Evolutionary conservation across 306 rosid species (phyloP), one percentile per base, ranked within the genome.

Genomic region (Mimosa bimucronata): DNA sequence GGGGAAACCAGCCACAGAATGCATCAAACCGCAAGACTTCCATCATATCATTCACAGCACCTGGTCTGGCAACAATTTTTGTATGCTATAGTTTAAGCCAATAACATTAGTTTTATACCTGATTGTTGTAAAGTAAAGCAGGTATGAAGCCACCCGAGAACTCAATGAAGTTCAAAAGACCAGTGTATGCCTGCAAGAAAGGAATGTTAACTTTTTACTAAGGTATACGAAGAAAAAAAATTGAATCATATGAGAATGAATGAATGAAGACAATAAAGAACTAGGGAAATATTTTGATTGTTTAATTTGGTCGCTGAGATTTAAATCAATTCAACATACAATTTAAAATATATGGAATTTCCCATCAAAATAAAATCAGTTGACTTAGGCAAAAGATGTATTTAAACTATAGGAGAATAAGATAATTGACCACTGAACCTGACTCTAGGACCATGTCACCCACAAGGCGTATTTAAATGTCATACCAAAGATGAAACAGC

Each of bases 401-500:
- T 16, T 50, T 18, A 16, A n/a, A 53, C n/a, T 53, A 19, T 68
- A 66, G 55, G 76, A 75, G 57, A 44, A 61, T 41, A 14, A 1
- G 69, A 74, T 21, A 34, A 79, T 66, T 50, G 57, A 75, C 81
- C 61, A n/a, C 61, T 44, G 66, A 68, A 67, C 66, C 53, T 74
- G 38, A 74, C 15, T 74, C n/a, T 14, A 53, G 9, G 60, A 53
- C 60, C n/a, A 53, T 53, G 61, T 79, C 69, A 80, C 80, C 81
- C 70, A 81, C 79, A 68, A 79, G 78, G 79, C 74, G 12, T 46
- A 58, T 79, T 64, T 77, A 75, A 52, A 77, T 70, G 44, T 64
- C 80, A 85, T 87, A 95, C 98, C 98, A 95, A 68, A 78, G 98
- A 91, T 68, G 98, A 82, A 87, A 89, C 11, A 34, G 98, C 93